phyloP scores from a whole-genome alignment of 495 filamentous ascomycete species.

The Neurospora cerealis region DNA sequence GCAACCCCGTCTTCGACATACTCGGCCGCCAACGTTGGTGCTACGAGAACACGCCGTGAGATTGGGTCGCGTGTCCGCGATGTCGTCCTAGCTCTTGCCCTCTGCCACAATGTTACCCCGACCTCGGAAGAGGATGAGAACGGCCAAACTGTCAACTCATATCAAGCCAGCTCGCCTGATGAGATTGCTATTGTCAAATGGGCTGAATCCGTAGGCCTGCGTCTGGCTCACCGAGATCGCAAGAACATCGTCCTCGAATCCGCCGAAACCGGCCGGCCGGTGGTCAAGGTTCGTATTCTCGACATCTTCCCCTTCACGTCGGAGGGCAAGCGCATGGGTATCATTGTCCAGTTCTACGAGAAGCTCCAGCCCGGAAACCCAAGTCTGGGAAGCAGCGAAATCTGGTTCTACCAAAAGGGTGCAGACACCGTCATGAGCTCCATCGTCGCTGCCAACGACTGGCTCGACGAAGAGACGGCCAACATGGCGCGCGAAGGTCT shows the following conservation, averaged over 20 bases:
- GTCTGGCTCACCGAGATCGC: conserved; percentile 76
- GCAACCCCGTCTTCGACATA: conserved; percentile 67
- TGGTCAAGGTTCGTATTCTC: conserved; percentile 81
- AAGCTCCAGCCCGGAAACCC: conserved; percentile 31
- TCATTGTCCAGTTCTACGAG: conserved; percentile 73
- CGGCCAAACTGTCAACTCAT: conserved; percentile 67
- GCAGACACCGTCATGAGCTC: conserved; percentile 94
- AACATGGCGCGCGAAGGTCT: conserved; percentile 98
- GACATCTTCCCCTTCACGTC: conserved; percentile 98
- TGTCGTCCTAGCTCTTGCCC: conserved; percentile 77
- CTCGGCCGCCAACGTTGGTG: conserved; percentile 46
- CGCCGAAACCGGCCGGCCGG: conserved; percentile 60
- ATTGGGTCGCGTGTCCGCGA: conserved; percentile 89
- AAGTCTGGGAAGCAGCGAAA: conserved; percentile 50
- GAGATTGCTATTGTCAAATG: conserved; percentile 97
- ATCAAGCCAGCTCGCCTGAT: conserved; percentile 94
- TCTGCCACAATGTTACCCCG: conserved; percentile 97
- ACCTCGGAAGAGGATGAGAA: conserved; percentile 68
- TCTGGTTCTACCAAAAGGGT: conserved; percentile 99
- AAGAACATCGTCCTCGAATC: conserved; percentile 73
- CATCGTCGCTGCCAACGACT: conserved; percentile 92
- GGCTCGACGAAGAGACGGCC: conserved; percentile 95
- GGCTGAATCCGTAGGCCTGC: conserved; percentile 86
- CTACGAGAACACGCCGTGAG: conserved; percentile 77
- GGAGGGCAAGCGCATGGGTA: conserved; percentile 97